These are phyloP conservation scores for Ottelia alismoides DNA, from an alignment of 106 monocot species.

Conservation along the genomic window DNA sequence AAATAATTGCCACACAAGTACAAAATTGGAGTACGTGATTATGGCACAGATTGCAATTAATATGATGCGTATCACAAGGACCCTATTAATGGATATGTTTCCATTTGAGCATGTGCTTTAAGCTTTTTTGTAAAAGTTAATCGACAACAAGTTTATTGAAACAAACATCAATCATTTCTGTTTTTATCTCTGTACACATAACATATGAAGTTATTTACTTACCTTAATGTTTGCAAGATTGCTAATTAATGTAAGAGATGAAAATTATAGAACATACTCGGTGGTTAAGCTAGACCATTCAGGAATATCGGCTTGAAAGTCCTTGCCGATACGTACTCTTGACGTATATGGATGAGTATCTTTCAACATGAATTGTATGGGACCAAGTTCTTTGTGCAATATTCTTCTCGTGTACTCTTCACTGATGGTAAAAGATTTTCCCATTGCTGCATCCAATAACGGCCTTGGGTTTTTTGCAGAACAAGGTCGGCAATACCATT, in stretches of 20 bases:
- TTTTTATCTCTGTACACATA: no score
- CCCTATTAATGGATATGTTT: no score
- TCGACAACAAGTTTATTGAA: no score
- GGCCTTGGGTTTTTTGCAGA: conserved; percentile 39
- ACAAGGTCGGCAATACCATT: conserved; percentile 78
- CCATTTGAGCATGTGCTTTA: no score
- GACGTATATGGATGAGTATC: conserved; percentile 28
- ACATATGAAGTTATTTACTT: no score
- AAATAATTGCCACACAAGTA: no score
- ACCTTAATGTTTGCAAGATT: no score
- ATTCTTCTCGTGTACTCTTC: conserved; percentile 8
- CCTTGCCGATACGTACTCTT: conserved; percentile 45
- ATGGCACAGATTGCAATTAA: no score
- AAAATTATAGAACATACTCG: conserved; percentile 43
- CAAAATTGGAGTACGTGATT: no score
- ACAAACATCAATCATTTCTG: no score
- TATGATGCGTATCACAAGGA: no score
- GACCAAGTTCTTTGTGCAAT: conserved; percentile 18
- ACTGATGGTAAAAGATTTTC: conserved; percentile 12
- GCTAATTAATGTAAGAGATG: neutral
- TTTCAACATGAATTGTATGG: conserved; percentile 49
- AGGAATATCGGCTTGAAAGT: conserved; percentile 68
- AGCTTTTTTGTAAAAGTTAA: no score
- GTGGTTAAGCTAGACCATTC: conserved; percentile 36
- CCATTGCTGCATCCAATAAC: conserved; percentile 5